Conservation (phyloP, 2,329 filamentous ascomycete genomes). For the Coniochaeta sp. region DNA sequence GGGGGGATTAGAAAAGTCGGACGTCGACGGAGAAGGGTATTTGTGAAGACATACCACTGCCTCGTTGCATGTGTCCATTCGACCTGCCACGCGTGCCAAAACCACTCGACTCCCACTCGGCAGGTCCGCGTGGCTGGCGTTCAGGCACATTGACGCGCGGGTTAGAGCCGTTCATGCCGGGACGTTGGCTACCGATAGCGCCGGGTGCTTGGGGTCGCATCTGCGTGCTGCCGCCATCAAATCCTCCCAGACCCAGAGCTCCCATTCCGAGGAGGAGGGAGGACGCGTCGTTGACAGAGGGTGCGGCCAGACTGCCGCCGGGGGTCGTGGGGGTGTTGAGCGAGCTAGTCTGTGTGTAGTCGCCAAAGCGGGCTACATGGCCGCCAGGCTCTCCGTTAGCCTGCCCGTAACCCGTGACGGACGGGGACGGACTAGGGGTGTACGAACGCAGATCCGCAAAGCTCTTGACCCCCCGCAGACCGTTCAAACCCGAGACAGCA, state of each 20-base stretch:
- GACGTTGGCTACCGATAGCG: slow-evolving; percentile 60
- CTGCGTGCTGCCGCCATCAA: slow-evolving; percentile 33
- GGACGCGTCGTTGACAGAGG: slow-evolving; percentile 18
- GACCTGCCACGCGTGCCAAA: slow-evolving; percentile 47
- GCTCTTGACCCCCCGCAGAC: slow-evolving; percentile 88
- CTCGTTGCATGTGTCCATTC: slow-evolving; percentile 55
- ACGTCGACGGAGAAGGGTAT: neutral
- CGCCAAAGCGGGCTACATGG: slow-evolving; percentile 33
- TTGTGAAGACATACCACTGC: slow-evolving; percentile 43
- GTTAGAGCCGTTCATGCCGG: slow-evolving; percentile 37
- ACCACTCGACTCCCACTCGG: slow-evolving; percentile 48
- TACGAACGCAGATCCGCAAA: slow-evolving; percentile 94
- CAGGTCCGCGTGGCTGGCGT: slow-evolving; percentile 56
- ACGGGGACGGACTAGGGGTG: slow-evolving; percentile 86
- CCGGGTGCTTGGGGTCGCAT: slow-evolving; percentile 43
- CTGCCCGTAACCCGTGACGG: slow-evolving; percentile 69
- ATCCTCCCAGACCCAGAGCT: slow-evolving; percentile 44
- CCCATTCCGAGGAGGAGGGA: slow-evolving; percentile 41
- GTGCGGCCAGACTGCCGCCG: slow-evolving; percentile 17
- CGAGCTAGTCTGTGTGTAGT: slow-evolving; percentile 31
- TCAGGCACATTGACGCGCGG: slow-evolving; percentile 43
- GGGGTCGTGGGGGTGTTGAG: slow-evolving; percentile 30
- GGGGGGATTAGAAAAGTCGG: neutral
- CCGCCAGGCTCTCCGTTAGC: slow-evolving; percentile 19
- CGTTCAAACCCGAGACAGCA: slow-evolving; percentile 57